Conservation (phyloP, 352 stramenopile genomes). For the Lagenidium giganteum region DNA sequence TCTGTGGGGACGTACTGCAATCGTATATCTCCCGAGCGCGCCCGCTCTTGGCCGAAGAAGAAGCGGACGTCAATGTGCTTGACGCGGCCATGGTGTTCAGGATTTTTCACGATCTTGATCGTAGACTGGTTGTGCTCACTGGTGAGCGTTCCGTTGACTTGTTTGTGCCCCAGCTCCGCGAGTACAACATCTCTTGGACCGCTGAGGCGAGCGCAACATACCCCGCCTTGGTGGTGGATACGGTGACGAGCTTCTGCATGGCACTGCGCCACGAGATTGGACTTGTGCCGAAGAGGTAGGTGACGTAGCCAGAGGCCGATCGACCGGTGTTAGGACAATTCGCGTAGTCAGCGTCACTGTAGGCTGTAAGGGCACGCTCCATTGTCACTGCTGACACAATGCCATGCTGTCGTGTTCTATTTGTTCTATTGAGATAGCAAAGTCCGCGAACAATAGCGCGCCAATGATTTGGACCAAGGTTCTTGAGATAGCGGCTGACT, state of each 20-base stretch:
- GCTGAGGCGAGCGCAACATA: too few species aligned
- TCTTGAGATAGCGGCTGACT: constrained; percentile 6
- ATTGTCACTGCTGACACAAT: background rate
- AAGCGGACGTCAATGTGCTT: too few species aligned
- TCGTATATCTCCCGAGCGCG: too few species aligned
- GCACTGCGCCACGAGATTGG: constrained; percentile 6
- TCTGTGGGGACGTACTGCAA: constrained; percentile 1
- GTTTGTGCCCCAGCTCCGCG: too few species aligned
- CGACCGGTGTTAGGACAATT: background rate
- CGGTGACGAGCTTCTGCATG: too few species aligned
- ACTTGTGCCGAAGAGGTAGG: background rate
- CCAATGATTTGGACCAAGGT: constrained; percentile 7
- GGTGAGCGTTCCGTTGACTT: too few species aligned
- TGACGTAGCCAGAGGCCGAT: constrained; percentile 4
- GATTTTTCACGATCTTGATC: too few species aligned
- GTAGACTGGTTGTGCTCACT: too few species aligned
- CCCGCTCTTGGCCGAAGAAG: too few species aligned
- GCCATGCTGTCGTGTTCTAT: background rate
- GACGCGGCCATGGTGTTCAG: too few species aligned
- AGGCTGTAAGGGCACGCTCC: background rate
- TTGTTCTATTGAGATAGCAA: constrained; percentile 7
- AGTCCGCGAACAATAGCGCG: background rate
- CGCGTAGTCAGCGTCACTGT: background rate
- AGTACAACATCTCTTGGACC: too few species aligned
- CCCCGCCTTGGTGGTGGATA: too few species aligned